Evolutionary conservation across 441 rosid genomes (phyloP), one percentile per base, ranked within the genome.

Genomic region (Croton setiger): DNA sequence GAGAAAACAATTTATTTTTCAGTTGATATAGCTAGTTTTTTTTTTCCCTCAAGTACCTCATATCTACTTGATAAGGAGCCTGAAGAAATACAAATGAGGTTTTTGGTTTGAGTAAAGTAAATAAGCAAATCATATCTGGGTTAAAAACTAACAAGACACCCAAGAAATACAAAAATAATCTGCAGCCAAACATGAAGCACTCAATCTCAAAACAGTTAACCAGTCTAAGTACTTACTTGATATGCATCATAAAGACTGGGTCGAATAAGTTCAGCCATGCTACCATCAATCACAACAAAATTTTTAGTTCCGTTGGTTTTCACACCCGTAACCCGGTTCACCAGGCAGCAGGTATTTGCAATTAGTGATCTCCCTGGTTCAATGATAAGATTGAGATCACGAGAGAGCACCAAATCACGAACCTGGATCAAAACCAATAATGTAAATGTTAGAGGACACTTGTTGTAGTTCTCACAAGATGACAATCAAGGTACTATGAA

Each of bases 241-340:
- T 95, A 95, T 66, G 99, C 98, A 79, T 77, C 98, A 69, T 95
- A 95, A 41, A 95, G 97, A 84, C 98, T 95, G 18, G 97, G 99
- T 59, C 98, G 99, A 78, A 95, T 95, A 31, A 92, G 96, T 74
- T 95, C 97, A 56, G 97, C 93, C 97, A 92, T 95, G 84, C 99
- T 95, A 56, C 99, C 98, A 82, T 95, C 98, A 62, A 93, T 88
- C 64, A 93, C 96, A 18, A 95, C 73, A 75, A 95, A 89, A 70
- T 87, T 92, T 77, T 91, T 95, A 45, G 99, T 87, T 70, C 99
- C 97, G 68, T 95, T 95, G 0, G 93, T 91, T 81, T 95, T 96
- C 60, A 92, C 99, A 47, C 99, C 98, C n/a, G 91, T 96, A 21
- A 96, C 92, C 54, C 84, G 91, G 79, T 89, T 96, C 71, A 88